Conservation (phyloP, 108 stramenopile species). For the Skeletonema costatum region DNA sequence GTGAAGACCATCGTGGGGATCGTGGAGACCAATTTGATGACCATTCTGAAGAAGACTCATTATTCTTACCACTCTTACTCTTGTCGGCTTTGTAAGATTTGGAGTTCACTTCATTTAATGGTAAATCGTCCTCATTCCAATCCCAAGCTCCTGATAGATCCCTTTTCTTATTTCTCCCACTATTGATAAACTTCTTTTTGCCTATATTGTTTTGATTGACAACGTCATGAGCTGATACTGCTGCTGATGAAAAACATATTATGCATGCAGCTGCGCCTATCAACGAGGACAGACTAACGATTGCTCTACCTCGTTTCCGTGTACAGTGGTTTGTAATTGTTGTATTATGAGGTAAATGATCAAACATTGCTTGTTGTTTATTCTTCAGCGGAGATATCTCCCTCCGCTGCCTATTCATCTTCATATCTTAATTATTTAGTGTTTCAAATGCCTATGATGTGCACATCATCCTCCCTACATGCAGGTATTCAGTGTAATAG, state of each 20-base stretch:
- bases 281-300: neutral
- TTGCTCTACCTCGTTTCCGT: neutral
- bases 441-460: neutral
- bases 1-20: neutral
- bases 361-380: neutral
- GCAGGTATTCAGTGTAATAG: neutral
- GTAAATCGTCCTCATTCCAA: constrained; percentile 1
- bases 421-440: neutral
- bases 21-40: neutral
- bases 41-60: neutral
- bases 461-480: neutral
- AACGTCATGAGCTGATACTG: neutral
- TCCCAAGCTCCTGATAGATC: neutral
- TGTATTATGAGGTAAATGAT: neutral
- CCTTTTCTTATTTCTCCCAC: neutral
- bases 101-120: neutral
- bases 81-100: neutral
- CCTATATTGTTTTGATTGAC: neutral
- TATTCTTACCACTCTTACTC: neutral
- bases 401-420: neutral
- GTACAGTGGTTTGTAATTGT: neutral
- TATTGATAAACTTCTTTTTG: neutral
- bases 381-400: neutral
- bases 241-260: neutral
- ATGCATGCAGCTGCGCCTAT: neutral